Evolutionary conservation across 257 asterid species (phyloP).

Genomic region (Orobanche coerulescens): DNA sequence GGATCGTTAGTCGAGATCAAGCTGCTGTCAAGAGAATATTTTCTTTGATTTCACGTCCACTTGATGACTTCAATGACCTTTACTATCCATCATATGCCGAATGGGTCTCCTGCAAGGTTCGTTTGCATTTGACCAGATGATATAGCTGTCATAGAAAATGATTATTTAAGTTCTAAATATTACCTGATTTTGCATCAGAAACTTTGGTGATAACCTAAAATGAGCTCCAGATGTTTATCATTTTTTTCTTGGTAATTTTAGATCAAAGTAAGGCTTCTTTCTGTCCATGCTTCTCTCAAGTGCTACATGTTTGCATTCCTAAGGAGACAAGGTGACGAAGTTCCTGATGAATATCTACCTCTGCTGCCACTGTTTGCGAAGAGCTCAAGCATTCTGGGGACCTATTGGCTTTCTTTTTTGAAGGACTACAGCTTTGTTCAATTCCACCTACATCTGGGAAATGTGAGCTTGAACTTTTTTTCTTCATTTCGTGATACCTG

Average conservation of each 20-base stretch:
- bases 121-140: constrained; percentile 6
- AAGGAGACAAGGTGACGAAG: constrained; percentile 57
- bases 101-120: constrained; percentile 99
- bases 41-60: constrained; percentile 89
- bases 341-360: constrained; percentile 67
- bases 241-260: constrained; percentile 31
- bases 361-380: constrained; percentile 78
- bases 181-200: constrained; percentile 21
- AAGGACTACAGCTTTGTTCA: constrained; percentile 70
- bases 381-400: constrained; percentile 67
- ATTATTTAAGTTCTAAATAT: constrained; percentile 1
- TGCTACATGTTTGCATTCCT: constrained; percentile 74
- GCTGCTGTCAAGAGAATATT: constrained; percentile 89
- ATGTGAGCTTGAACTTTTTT: constrained; percentile 51
- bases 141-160: constrained; percentile 12
- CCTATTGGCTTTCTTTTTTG: constrained; percentile 81
- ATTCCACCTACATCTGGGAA: constrained; percentile 52
- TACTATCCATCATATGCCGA: constrained; percentile 97
- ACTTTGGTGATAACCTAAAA: constrained; percentile 2
- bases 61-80: constrained; percentile 81
- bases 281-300: constrained; percentile 94
- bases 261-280: constrained; percentile 93
- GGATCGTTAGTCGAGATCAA: constrained; percentile 91
- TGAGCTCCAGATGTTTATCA: constrained; percentile 24
- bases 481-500: constrained; percentile 15